Evolutionary conservation across 257 asterid species (phyloP).

Genomic region (Nicotiana tabacum): DNA sequence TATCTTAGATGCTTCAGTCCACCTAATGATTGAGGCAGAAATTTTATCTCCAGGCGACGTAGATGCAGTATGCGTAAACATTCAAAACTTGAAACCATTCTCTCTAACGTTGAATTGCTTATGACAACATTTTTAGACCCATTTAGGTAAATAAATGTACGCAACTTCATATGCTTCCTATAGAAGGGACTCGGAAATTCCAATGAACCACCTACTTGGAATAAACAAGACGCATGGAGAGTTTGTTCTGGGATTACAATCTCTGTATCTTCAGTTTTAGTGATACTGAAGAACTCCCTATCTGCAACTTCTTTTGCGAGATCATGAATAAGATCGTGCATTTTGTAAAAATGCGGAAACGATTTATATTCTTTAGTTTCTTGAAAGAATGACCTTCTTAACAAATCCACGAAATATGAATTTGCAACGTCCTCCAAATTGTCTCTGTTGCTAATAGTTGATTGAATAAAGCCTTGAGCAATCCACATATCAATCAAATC

Average conservation of each 20-base stretch:
- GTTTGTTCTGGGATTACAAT: background rate
- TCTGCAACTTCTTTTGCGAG: slow-evolving; percentile 1
- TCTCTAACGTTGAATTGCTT: background rate
- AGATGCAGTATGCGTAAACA: background rate
- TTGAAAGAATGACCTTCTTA: slow-evolving; percentile 5
- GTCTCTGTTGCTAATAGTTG: background rate
- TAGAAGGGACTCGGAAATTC: background rate
- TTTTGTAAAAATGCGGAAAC: background rate
- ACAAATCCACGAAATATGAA: background rate
- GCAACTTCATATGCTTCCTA: background rate
- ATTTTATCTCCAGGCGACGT: background rate
- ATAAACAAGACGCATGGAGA: background rate
- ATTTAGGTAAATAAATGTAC: background rate
- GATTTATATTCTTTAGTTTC: background rate
- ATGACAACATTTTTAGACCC: background rate
- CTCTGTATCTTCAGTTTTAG: background rate
- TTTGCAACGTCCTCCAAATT: background rate
- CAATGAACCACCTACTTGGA: background rate
- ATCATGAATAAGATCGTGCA: background rate
- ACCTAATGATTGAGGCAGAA: slow-evolving; percentile 1
- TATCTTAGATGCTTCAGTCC: slow-evolving; percentile 3
- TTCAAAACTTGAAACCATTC: background rate
- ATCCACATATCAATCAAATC: slow-evolving; percentile 13
- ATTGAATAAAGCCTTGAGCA: slow-evolving; percentile 9
- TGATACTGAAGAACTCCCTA: background rate